Percentiles rank a stretch among this genome's conserved stretches.
Evolutionary conservation across 306 rosid genomes (phyloP).

Genomic region (Alnus glutinosa): DNA sequence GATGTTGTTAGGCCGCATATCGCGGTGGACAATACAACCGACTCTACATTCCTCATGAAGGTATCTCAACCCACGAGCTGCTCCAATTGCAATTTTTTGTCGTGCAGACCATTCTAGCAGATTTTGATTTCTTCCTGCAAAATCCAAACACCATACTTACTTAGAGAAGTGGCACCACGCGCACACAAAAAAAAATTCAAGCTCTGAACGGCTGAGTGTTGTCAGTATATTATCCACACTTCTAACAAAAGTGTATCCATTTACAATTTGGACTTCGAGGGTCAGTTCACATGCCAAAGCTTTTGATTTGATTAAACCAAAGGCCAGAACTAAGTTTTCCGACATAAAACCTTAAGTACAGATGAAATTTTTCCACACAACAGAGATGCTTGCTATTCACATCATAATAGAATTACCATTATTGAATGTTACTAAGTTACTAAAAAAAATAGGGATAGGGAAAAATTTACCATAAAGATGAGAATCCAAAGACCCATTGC

Average conservation of each 20-base stretch:
- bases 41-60: slow-evolving; percentile 99
- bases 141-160: slow-evolving; percentile 15
- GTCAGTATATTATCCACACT: neutral
- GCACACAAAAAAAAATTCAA: slow-evolving; percentile 6
- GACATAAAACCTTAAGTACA: neutral
- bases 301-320: slow-evolving; percentile 1
- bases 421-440: neutral
- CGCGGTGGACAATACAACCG: slow-evolving; percentile 99
- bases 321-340: neutral
- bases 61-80: slow-evolving; percentile 96
- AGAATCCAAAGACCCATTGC: slow-evolving; percentile 89
- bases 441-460: neutral
- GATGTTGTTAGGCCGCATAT: slow-evolving; percentile 91
- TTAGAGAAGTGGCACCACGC: neutral
- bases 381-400: neutral
- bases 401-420: neutral
- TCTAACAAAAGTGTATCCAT: neutral
- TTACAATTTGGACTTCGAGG: neutral
- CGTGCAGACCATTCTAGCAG: slow-evolving; percentile 79
- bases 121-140: slow-evolving; percentile 58
- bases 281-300: neutral
- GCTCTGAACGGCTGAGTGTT: neutral
- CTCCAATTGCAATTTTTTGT: slow-evolving; percentile 86
- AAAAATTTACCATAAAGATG: slow-evolving; percentile 75
- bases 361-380: neutral